phyloP scores from a whole-genome alignment of 1,284 basidiomycete species.

The Cutaneotrichosporon sp. region DNA sequence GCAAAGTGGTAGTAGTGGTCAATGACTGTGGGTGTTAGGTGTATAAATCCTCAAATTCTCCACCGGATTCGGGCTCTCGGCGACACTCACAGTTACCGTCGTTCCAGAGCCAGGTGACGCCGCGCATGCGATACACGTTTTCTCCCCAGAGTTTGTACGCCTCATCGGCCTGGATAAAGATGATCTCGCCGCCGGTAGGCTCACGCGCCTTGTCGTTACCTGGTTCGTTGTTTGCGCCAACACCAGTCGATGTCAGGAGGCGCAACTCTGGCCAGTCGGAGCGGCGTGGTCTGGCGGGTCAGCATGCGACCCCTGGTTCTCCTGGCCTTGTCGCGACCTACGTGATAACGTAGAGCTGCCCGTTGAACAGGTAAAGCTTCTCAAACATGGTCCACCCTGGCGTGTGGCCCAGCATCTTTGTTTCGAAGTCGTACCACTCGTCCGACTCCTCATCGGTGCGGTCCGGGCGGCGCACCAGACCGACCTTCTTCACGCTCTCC shows the following conservation, averaged over 20 bases:
- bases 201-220: slow-evolving; percentile 63
- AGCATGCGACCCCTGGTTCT: slow-evolving; percentile 24
- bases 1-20: slow-evolving; percentile 78
- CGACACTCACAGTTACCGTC: slow-evolving; percentile 49
- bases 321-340: slow-evolving; percentile 42
- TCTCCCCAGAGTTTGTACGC: slow-evolving; percentile 62
- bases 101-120: slow-evolving; percentile 57
- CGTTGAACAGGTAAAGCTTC: slow-evolving; percentile 64
- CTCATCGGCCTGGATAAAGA: slow-evolving; percentile 57
- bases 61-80: too few species aligned
- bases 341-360: slow-evolving; percentile 62
- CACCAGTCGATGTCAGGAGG: slow-evolving; percentile 64
- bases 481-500: slow-evolving; percentile 13
- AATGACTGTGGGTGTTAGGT: slow-evolving; percentile 52
- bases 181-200: slow-evolving; percentile 57
- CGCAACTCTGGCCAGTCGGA: slow-evolving; percentile 58
- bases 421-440: slow-evolving; percentile 25
- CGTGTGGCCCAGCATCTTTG: slow-evolving; percentile 34
- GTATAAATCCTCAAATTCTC: neutral
- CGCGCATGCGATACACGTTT: slow-evolving; percentile 62
- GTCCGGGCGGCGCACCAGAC: slow-evolving; percentile 20
- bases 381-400: slow-evolving; percentile 48
- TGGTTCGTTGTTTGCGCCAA: slow-evolving; percentile 57
- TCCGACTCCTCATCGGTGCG: slow-evolving; percentile 18
- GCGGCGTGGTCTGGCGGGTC: slow-evolving; percentile 23